A percentile compares a stretch with the other conserved stretches of the same genome.
phyloP scores from a whole-genome alignment of 306 rosid species.

The Hippophae rhamnoides region DNA sequence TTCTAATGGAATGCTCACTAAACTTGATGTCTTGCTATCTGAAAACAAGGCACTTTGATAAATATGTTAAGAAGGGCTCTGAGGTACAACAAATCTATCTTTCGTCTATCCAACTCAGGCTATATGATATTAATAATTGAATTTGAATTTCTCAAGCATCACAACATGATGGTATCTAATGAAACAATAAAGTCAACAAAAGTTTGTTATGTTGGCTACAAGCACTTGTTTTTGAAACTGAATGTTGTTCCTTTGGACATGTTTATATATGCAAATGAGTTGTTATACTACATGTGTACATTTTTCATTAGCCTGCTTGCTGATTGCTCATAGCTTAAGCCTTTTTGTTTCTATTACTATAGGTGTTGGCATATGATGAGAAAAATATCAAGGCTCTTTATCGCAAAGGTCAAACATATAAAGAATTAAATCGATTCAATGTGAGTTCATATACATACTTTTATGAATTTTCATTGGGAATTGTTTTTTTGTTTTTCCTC shows the following conservation, averaged over 20 bases:
- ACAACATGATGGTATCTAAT: constrained; percentile 1
- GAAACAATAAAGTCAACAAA: neutral
- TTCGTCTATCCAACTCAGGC: neutral
- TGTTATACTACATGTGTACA: too few relatives aligned
- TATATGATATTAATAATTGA: constrained; percentile 12
- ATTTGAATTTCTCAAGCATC: constrained; percentile 7
- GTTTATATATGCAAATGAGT: too few relatives aligned
- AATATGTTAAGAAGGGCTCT: constrained; percentile 77
- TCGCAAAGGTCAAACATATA: constrained; percentile 96
- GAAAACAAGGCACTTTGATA: constrained; percentile 68
- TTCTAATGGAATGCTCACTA: constrained; percentile 81
- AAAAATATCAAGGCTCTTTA: constrained; percentile 87
- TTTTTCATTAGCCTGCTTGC: too few relatives aligned
- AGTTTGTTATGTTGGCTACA: neutral
- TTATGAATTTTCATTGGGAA: neutral
- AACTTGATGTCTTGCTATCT: constrained; percentile 94
- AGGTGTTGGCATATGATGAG: constrained; percentile 75
- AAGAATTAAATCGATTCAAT: constrained; percentile 54
- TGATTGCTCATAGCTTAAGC: too few relatives aligned
- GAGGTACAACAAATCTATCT: constrained; percentile 41
- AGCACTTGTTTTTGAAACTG: neutral
- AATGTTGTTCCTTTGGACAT: too few relatives aligned
- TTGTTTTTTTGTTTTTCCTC: constrained; percentile 5
- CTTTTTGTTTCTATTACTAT: constrained; percentile 12
- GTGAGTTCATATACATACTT: constrained; percentile 34